Evolutionary conservation across 1,284 basidiomycete genomes (phyloP).

Genomic region (Xanthoconium separans): DNA sequence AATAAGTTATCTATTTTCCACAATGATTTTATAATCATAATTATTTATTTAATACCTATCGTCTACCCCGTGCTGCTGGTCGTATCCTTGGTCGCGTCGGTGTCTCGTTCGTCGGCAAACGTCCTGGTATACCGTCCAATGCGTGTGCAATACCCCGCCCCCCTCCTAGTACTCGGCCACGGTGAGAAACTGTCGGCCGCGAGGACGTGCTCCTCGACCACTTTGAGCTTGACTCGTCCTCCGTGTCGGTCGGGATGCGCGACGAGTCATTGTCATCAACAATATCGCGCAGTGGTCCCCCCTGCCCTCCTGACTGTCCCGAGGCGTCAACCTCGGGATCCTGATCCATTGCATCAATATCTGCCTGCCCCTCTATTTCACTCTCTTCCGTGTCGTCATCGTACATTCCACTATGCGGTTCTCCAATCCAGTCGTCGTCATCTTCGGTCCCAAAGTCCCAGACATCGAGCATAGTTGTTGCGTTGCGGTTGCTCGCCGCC

Average conservation of each 20-base stretch:
- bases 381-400: constrained; percentile 58
- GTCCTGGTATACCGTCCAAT: constrained; percentile 30
- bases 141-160: constrained; percentile 23
- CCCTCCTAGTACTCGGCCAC: constrained; percentile 15
- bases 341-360: constrained; percentile 68
- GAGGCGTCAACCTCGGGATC: constrained; percentile 51
- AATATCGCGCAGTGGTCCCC: constrained; percentile 37
- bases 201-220: constrained; percentile 35
- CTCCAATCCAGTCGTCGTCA: constrained; percentile 55
- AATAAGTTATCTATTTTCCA: no score
- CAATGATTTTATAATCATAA: constrained; percentile 2
- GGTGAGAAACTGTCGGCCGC: constrained; percentile 17
- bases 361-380: constrained; percentile 49
- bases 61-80: constrained; percentile 23
- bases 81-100: constrained; percentile 58
- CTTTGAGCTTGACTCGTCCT: constrained; percentile 36
- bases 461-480: constrained; percentile 78
- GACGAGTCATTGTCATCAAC: constrained; percentile 30
- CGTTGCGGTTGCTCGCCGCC: constrained; percentile 83
- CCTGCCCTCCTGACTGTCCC: constrained; percentile 47
- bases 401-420: constrained; percentile 48
- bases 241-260: constrained; percentile 22
- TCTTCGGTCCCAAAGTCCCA: constrained; percentile 82
- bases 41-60: constrained; percentile 36
- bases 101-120: constrained; percentile 52